Base-by-base conservation (phyloP, 371 early-diverging fungal species). In the Mucor plumbeus region DNA sequence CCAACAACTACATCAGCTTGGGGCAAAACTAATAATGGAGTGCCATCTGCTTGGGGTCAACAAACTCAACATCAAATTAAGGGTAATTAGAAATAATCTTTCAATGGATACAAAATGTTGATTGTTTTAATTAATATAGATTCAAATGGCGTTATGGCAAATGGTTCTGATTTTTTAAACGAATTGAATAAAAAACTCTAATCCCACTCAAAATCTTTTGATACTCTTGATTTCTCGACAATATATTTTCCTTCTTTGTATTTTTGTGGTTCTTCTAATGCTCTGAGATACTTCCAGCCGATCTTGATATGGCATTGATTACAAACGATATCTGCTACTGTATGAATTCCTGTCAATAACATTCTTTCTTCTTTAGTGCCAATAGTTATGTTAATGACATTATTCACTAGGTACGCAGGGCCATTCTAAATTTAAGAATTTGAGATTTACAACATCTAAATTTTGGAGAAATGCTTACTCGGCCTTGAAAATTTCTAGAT, bases 321-420 rank as follows among this genome's bases (percentile, higher is more conserved):
- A 71, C 95, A 94, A 33, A 70, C 69, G 34, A 94, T 89, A 70
- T 95, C 94, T 5, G 88, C 83, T 6, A 95, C 93, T 10, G 87
- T 86, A 68, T 95, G 95, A 48, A 92, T 74, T 1, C 95, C 95
- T 0, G 95, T 94, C 75, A 91, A 88, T 79, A 95, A 85, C 59
- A 76, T 75, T 8, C 92, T 81, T 33, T 90, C 89, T 67, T 90
- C 89, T 13, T 86, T 83, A 2, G 73, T 72, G 0, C 94, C 93
- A 15, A 87, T 71, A 0, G 73, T 59, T 38, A 92, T 72, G 70
- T 91, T 92, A 63, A 83, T 68, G 69, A 91, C 91, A 33, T 69
- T 63, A 48, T 85, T 81, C 65, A 93, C 92, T 4, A 94, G 80
- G 71, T 89, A 93, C 0, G 92, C 82, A 39, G 79, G 74, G 10